Evolutionary conservation across 768 basidiomycete genomes (phyloP).

Genomic region (Filobasidium wieringae): DNA sequence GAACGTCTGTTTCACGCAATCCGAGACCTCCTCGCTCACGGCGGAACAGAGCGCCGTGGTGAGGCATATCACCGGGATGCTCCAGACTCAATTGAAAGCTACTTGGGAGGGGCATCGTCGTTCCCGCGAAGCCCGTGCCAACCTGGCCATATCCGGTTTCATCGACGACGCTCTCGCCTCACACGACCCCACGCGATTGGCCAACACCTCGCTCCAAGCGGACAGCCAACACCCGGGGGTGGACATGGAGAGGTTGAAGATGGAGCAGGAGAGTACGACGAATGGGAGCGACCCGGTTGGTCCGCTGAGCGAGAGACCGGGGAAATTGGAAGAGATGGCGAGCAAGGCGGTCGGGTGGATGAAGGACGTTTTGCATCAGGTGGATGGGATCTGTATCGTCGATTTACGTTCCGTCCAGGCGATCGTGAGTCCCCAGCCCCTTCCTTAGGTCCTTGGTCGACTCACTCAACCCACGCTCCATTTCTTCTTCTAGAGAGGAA

Average conservation of each 20-base stretch:
- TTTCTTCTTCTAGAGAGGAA: too few relatives aligned
- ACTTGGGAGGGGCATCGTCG: constrained; percentile 27
- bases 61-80: constrained; percentile 15
- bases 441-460: too few relatives aligned
- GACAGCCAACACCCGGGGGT: too few relatives aligned
- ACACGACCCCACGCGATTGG: too few relatives aligned
- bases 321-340: not conserved
- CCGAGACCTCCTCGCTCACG: not conserved
- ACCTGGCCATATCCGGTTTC: constrained; percentile 17
- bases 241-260: not conserved
- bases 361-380: not conserved
- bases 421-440: constrained; percentile 5
- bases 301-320: not conserved
- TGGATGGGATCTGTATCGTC: constrained; percentile 1
- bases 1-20: constrained; percentile 9
- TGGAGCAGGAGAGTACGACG: not conserved
- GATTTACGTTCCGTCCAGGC: constrained; percentile 5
- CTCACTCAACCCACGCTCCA: too few relatives aligned
- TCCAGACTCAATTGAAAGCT: constrained; percentile 22
- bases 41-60: constrained; percentile 15
- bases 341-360: not conserved
- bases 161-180: constrained; percentile 21
- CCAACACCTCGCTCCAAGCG: too few relatives aligned
- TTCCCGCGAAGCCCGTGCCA: constrained; percentile 19
- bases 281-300: not conserved